Evolutionary conservation across 441 rosid genomes (phyloP).

Genomic region (Adansonia gregorii): DNA sequence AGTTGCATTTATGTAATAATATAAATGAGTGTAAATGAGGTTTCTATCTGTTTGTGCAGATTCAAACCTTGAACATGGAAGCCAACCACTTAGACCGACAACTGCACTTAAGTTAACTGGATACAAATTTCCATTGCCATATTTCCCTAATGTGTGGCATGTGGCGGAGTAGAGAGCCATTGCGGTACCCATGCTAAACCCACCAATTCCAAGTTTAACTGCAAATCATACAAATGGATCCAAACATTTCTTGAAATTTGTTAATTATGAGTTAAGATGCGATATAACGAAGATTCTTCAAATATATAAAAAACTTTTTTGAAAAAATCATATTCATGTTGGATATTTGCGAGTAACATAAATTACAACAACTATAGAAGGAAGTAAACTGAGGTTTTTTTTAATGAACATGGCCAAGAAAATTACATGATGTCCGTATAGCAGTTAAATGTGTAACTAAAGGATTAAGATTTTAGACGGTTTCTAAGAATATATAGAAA

Average conservation of each 20-base stretch:
- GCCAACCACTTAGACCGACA: constrained; percentile 63
- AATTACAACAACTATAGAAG: not conserved
- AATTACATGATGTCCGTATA: not conserved
- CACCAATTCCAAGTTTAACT: constrained; percentile 63
- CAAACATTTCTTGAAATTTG: not conserved
- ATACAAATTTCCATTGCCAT: constrained; percentile 48
- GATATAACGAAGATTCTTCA: too few relatives aligned
- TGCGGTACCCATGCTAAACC: constrained; percentile 71
- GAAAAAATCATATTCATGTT: too few relatives aligned
- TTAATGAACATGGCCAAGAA: not conserved
- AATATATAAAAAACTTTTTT: too few relatives aligned
- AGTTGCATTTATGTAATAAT: not conserved
- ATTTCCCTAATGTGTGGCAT: constrained; percentile 52
- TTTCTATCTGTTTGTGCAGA: constrained; percentile 7
- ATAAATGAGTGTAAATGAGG: not conserved
- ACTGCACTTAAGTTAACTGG: constrained; percentile 51
- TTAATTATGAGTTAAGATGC: not conserved
- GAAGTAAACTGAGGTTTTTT: not conserved
- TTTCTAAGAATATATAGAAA: constrained; percentile 16
- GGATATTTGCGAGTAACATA: not conserved
- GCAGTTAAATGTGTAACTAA: not conserved
- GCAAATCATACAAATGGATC: constrained; percentile 16
- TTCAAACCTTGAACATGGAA: constrained; percentile 57
- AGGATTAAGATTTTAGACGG: not conserved
- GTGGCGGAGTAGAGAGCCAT: constrained; percentile 61